A percentile compares a stretch with the other conserved stretches of the same genome.
phyloP scores from a whole-genome alignment of 768 basidiomycete genomes.

The Mycena galopus region DNA sequence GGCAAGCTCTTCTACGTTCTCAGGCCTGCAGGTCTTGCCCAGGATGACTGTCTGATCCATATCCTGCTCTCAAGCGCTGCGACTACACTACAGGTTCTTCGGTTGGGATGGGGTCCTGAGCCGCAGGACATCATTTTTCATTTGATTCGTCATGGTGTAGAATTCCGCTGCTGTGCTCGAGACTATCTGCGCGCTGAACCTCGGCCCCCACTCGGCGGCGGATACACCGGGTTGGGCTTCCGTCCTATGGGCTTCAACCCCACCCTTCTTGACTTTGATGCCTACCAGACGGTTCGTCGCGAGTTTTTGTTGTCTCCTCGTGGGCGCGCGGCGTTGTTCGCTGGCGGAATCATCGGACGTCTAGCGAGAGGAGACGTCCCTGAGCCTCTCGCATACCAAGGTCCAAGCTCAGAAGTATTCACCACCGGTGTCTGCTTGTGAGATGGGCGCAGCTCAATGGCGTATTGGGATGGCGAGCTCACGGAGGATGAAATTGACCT shows the following conservation, averaged over 20 bases:
- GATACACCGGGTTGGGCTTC: background rate
- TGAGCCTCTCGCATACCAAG: background rate
- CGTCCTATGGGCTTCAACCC: background rate
- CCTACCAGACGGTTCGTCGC: background rate
- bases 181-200: background rate
- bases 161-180: background rate
- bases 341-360: slow-evolving; percentile 17
- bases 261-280: background rate
- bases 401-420: background rate
- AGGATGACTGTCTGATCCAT: background rate
- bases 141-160: background rate
- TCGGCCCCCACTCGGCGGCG: background rate
- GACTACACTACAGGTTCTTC: slow-evolving; percentile 1
- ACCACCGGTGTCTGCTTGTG: background rate
- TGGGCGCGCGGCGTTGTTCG: slow-evolving; percentile 12
- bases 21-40: background rate
- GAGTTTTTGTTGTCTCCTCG: slow-evolving; percentile 8
- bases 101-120: slow-evolving; percentile 21
- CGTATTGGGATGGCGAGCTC: slow-evolving; percentile 18
- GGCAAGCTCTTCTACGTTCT: slow-evolving; percentile 5
- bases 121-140: background rate
- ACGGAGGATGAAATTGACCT: slow-evolving; percentile 12
- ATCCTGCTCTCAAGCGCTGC: slow-evolving; percentile 4
- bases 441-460: background rate
- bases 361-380: background rate